Conservation (phyloP, 768 basidiomycete species). For the Terana coerulea region DNA sequence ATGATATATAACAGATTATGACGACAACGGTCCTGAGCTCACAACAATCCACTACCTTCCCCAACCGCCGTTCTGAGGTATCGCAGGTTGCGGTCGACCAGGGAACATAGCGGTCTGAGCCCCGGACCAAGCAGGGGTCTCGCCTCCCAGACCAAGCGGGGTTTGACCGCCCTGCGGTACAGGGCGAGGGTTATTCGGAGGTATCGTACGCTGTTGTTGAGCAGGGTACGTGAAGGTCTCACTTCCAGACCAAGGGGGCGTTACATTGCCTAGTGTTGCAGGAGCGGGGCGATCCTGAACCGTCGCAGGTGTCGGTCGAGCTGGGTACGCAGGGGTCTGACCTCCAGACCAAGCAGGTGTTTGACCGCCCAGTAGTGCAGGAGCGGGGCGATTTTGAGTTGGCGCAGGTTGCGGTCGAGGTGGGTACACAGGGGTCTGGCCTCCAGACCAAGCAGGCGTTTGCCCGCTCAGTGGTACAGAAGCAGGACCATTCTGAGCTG, state of each 20-base stretch:
- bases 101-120: conserved; percentile 39
- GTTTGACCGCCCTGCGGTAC: no score
- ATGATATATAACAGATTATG: conserved; percentile 6
- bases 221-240: conserved; percentile 43
- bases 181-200: no score
- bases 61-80: conserved; percentile 27
- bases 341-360: conserved; percentile 21
- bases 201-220: conserved; percentile 25
- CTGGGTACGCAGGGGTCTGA: conserved; percentile 41
- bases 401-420: conserved; percentile 32
- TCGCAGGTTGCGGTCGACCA: conserved; percentile 34
- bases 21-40: conserved; percentile 1
- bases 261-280: no score
- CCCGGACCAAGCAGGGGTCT: conserved; percentile 28
- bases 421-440: conserved; percentile 26
- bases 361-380: no score
- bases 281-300: no score
- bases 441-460: background rate
- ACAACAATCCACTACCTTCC: conserved; percentile 25
- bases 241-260: conserved; percentile 22
- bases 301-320: conserved; percentile 30
- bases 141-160: background rate
- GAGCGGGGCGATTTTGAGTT: no score
- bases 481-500: background rate
- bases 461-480: background rate